These are phyloP conservation scores for Tubosaeta sp. DNA, from an alignment of 768 basidiomycete genomes.

Conservation along the genomic window DNA sequence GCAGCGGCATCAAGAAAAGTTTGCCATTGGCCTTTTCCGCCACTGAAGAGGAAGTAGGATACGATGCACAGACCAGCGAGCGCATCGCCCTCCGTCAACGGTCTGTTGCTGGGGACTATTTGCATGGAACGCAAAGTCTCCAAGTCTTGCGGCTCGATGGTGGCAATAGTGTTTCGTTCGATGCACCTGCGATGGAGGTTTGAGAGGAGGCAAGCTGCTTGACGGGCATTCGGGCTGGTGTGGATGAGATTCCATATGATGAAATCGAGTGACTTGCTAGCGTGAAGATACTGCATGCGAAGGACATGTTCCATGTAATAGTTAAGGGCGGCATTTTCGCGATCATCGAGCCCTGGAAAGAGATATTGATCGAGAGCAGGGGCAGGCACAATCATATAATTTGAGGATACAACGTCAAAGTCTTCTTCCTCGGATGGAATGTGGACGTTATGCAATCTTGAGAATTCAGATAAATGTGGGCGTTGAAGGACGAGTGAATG, in stretches of 20 bases:
- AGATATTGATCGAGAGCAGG: slow-evolving; percentile 9
- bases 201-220: slow-evolving; percentile 61
- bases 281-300: slow-evolving; percentile 65
- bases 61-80: slow-evolving; percentile 75
- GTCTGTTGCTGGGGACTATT: slow-evolving; percentile 15
- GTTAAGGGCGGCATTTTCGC: slow-evolving; percentile 19
- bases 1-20: slow-evolving; percentile 61
- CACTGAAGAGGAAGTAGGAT: slow-evolving; percentile 73
- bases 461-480: slow-evolving; percentile 28
- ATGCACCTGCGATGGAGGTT: slow-evolving; percentile 45
- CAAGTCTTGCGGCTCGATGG: slow-evolving; percentile 23
- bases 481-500: slow-evolving; percentile 24
- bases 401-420: slow-evolving; percentile 20
- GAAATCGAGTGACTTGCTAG: slow-evolving; percentile 41
- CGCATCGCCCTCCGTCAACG: slow-evolving; percentile 59
- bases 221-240: slow-evolving; percentile 42
- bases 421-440: slow-evolving; percentile 17
- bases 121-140: slow-evolving; percentile 25
- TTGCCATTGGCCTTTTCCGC: slow-evolving; percentile 68
- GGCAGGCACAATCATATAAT: slow-evolving; percentile 7
- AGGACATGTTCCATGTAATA: slow-evolving; percentile 64
- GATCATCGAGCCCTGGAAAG: slow-evolving; percentile 11
- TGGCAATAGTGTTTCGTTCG: slow-evolving; percentile 20
- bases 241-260: slow-evolving; percentile 52
- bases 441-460: slow-evolving; percentile 13